Evolutionary conservation across 305 asterid genomes (phyloP).

Genomic region (Plantago rigida): DNA sequence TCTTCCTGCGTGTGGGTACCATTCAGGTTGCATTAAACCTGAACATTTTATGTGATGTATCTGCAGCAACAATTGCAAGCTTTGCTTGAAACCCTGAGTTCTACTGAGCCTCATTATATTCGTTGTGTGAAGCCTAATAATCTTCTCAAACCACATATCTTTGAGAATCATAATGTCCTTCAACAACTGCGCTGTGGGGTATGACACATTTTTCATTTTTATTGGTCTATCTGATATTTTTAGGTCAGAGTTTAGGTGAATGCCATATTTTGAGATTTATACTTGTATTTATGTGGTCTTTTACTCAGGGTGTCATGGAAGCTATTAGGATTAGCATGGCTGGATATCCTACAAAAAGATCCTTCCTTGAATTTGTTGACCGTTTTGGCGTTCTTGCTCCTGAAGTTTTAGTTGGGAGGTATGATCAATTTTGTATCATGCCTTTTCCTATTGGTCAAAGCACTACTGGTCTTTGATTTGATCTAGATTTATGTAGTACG

Average conservation of each 20-base stretch:
- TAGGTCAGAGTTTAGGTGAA: conserved; percentile 18
- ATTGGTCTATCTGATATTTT: conserved; percentile 17
- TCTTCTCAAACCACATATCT: conserved; percentile 86
- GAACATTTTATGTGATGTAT: conserved; percentile 24
- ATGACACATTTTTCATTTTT: conserved; percentile 22
- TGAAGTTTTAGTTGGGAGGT: conserved; percentile 83
- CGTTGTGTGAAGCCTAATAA: conserved; percentile 88
- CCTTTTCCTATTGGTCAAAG: conserved; percentile 11
- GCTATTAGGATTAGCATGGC: conserved; percentile 98
- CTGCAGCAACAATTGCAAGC: conserved; percentile 69
- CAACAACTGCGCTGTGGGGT: conserved; percentile 99
- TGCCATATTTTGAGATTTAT: conserved; percentile 15
- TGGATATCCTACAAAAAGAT: conserved; percentile 92
- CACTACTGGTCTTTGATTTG: conserved; percentile 23
- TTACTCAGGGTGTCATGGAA: conserved; percentile 89
- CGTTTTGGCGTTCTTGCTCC: conserved; percentile 93
- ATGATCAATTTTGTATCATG: conserved; percentile 21
- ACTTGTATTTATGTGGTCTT: conserved; percentile 17
- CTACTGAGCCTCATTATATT: conserved; percentile 60
- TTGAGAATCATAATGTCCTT: conserved; percentile 91
- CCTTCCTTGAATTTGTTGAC: conserved; percentile 72
- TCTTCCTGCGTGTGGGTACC: conserved; percentile 7
- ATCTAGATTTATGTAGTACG: conserved; percentile 42
- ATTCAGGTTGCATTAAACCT: conserved; percentile 21
- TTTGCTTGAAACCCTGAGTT: conserved; percentile 50